These are phyloP conservation scores for Ceratocystis destructans DNA, from an alignment of 2,329 filamentous ascomycete genomes.

Conservation along the genomic window DNA sequence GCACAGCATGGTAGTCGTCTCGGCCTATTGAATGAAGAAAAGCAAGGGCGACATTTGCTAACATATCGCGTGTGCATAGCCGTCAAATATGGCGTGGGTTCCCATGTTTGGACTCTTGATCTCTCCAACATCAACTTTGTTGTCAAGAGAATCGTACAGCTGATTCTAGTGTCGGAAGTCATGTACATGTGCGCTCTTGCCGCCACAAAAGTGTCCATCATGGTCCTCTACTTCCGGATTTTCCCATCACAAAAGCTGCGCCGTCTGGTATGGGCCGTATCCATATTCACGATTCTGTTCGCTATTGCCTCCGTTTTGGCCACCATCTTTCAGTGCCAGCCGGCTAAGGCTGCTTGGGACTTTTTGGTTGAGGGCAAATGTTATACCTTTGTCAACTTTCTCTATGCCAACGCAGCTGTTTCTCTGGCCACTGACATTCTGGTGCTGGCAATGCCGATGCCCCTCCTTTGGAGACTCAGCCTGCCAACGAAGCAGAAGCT, in stretches of 20 bases:
- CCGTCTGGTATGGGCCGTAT: slow-evolving; percentile 23
- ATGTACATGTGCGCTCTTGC: slow-evolving; percentile 26
- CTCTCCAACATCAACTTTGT: slow-evolving; percentile 6
- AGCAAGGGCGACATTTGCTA: not conserved
- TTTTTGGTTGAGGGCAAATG: slow-evolving; percentile 21
- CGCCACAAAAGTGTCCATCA: slow-evolving; percentile 26
- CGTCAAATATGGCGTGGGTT: slow-evolving; percentile 15
- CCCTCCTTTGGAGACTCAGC: slow-evolving; percentile 24
- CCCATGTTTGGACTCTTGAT: slow-evolving; percentile 14
- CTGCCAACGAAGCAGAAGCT: slow-evolving; percentile 23
- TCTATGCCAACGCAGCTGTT: slow-evolving; percentile 24
- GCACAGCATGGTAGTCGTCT: too few relatives aligned
- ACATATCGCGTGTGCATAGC: slow-evolving; percentile 8
- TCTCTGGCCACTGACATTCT: slow-evolving; percentile 24
- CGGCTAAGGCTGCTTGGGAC: slow-evolving; percentile 24
- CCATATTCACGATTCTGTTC: slow-evolving; percentile 20
- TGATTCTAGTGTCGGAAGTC: slow-evolving; percentile 24
- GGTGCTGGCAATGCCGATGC: slow-evolving; percentile 24
- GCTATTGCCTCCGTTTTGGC: slow-evolving; percentile 24
- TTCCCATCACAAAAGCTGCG: slow-evolving; percentile 24
- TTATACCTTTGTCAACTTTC: slow-evolving; percentile 23
- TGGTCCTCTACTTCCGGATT: slow-evolving; percentile 27
- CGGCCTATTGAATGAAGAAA: not conserved
- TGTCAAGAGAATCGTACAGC: slow-evolving; percentile 18
- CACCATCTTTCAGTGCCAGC: slow-evolving; percentile 24